Base-by-base conservation (phyloP, 208 protist species). In the Leptomonas pyrrhocoris region DNA sequence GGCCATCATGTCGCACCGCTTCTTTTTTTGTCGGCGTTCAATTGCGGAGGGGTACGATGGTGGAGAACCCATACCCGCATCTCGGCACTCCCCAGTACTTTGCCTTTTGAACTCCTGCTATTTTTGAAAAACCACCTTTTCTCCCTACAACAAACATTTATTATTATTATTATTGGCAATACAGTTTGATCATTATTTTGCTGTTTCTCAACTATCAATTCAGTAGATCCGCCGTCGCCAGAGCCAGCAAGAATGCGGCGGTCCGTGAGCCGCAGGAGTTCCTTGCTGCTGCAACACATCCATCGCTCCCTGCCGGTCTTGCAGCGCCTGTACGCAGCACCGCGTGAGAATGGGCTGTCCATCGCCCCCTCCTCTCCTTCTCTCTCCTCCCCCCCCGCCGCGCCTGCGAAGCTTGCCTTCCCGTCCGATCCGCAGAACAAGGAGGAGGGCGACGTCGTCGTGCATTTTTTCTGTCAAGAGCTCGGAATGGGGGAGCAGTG, bases 381-480 rank as follows among this genome's bases (percentile, higher is more conserved):
- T 1, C 21, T 28, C 8, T 38, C n/a, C 43, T 23, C 42, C 42
- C 36, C 58, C 25, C 23, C 36, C 30, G 13, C 60, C 12, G 28
- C 62, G 9, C 40, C 50, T 46, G 1, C 12, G 36, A 11, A 2
- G 8, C 36, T 12, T 13, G 64, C 19, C 12, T 70, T 82, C 68
- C 71, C 84, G 45, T 16, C 54, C 27, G 71, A 81, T 19, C 77
- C 84, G 18, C 56, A 64, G 15, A 81, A 51, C 2, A 43, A 27
- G 19, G 68, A 56, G 19, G 82, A 91, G 7, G 89, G 89, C 2
- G 78, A 88, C 50, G 48, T 18, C 18, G 78, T 86, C 48, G 42
- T 90, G 12, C 43, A 64, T 12, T 90, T 92, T 36, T 88, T 94
- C 60, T 89, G 81, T 27, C n/a, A 46, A 0, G 89, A 92, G 64